Evolutionary conservation across 805 yeast species (phyloP).

Genomic region (Brettanomyces nanus): DNA sequence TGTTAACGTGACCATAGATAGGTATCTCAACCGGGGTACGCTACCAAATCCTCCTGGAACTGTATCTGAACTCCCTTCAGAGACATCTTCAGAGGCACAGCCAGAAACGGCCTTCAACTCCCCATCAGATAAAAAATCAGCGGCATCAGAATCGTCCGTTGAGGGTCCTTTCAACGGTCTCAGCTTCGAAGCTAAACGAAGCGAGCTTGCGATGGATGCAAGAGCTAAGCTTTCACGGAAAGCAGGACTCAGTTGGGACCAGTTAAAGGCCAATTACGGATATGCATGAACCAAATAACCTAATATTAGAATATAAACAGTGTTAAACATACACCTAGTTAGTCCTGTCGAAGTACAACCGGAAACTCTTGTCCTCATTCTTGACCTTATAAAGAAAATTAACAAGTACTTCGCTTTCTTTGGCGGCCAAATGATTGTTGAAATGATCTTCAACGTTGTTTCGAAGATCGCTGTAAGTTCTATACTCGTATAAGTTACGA

Average conservation of each 20-base stretch:
- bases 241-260: slow-evolving; percentile 11
- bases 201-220: slow-evolving; percentile 53
- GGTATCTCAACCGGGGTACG: slow-evolving; percentile 41
- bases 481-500: slow-evolving; percentile 23
- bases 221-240: slow-evolving; percentile 40
- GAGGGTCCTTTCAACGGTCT: slow-evolving; percentile 32
- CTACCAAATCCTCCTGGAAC: slow-evolving; percentile 9
- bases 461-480: slow-evolving; percentile 22
- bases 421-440: slow-evolving; percentile 37
- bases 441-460: slow-evolving; percentile 47
- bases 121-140: background rate
- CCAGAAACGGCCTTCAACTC: background rate
- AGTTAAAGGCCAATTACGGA: slow-evolving; percentile 1
- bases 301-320: background rate
- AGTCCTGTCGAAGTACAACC: slow-evolving; percentile 30
- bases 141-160: slow-evolving; percentile 4
- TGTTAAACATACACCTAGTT: slow-evolving; percentile 4
- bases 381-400: slow-evolving; percentile 81
- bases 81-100: slow-evolving; percentile 4
- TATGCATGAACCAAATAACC: background rate
- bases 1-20: slow-evolving; percentile 73
- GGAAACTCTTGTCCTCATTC: slow-evolving; percentile 42
- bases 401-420: slow-evolving; percentile 82
- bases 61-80: background rate
- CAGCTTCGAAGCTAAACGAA: slow-evolving; percentile 38